Percentiles rank a stretch among this genome's conserved stretches.
Evolutionary conservation across 2,329 filamentous ascomycete genomes (phyloP).

Genomic region (Laburnicola sp.): DNA sequence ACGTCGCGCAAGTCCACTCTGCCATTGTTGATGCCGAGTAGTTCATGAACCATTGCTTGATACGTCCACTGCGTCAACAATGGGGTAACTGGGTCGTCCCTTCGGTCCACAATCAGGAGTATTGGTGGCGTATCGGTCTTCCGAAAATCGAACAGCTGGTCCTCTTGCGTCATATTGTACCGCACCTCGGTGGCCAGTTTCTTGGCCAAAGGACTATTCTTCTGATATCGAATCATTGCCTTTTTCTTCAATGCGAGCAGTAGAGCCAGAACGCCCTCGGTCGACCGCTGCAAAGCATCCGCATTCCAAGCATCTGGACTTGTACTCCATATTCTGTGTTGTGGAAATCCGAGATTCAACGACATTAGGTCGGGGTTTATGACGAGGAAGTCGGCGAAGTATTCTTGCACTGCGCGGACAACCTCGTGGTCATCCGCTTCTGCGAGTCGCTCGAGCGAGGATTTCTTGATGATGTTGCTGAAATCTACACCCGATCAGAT

Average conservation of each 20-base stretch:
- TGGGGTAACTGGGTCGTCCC: constrained; percentile 93
- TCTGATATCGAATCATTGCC: constrained; percentile 89
- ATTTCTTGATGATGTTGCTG: constrained; percentile 97
- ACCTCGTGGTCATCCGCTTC: constrained; percentile 98
- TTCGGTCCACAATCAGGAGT: constrained; percentile 82
- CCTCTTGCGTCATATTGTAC: constrained; percentile 92
- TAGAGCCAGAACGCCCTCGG: constrained; percentile 82
- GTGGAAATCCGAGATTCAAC: constrained; percentile 71
- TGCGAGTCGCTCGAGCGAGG: constrained; percentile 86
- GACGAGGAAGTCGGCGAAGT: constrained; percentile 94
- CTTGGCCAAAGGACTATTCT: constrained; percentile 84
- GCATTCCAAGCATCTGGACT: constrained; percentile 87
- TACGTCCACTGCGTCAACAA: constrained; percentile 98
- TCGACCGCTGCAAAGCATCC: constrained; percentile 81
- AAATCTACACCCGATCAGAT: constrained; percentile 62
- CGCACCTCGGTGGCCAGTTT: constrained; percentile 91
- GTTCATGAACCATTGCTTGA: constrained; percentile 98
- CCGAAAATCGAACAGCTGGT: constrained; percentile 94
- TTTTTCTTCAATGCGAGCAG: constrained; percentile 94
- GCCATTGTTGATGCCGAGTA: constrained; percentile 93
- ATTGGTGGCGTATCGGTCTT: constrained; percentile 94
- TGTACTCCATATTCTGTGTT: constrained; percentile 77
- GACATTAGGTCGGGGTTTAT: constrained; percentile 94
- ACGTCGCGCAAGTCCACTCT: constrained; percentile 84
- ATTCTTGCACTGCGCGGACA: constrained; percentile 89